Evolutionary conservation across 768 basidiomycete genomes (phyloP).

Genomic region (Tricholoma sp.): DNA sequence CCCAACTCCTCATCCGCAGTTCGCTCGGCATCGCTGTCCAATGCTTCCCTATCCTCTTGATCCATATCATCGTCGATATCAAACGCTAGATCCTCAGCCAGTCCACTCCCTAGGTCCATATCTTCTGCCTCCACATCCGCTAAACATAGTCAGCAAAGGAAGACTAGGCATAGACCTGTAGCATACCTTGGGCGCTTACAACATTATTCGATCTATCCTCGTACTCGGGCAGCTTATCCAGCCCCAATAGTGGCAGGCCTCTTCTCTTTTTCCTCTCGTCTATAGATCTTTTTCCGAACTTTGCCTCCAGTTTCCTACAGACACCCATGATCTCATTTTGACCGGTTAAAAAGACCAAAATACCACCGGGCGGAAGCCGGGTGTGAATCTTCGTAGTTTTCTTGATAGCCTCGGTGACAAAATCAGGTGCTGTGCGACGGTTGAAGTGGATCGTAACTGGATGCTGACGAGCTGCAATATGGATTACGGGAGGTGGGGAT

Average conservation of each 20-base stretch:
- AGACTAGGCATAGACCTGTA: slow-evolving; percentile 1
- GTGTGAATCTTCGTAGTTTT: slow-evolving; percentile 92
- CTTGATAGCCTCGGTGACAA: slow-evolving; percentile 84
- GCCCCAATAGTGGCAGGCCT: slow-evolving; percentile 18
- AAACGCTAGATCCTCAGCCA: slow-evolving; percentile 49
- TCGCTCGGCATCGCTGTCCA: slow-evolving; percentile 71
- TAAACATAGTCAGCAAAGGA: slow-evolving; percentile 16
- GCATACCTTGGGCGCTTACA: slow-evolving; percentile 45
- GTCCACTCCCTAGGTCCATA: slow-evolving; percentile 55
- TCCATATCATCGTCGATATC: slow-evolving; percentile 62
- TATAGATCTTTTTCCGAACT: slow-evolving; percentile 65
- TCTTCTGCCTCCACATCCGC: slow-evolving; percentile 82
- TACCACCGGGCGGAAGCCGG: slow-evolving; percentile 86
- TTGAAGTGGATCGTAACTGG: slow-evolving; percentile 95
- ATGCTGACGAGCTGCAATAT: slow-evolving; percentile 85
- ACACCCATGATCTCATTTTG: slow-evolving; percentile 91
- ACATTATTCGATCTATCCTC: slow-evolving; percentile 14
- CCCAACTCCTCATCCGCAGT: slow-evolving; percentile 50
- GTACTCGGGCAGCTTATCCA: slow-evolving; percentile 8
- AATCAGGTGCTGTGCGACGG: slow-evolving; percentile 80
- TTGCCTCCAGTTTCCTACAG: slow-evolving; percentile 74
- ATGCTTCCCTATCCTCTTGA: slow-evolving; percentile 67
- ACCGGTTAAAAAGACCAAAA: slow-evolving; percentile 91
- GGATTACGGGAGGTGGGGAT: slow-evolving; percentile 85
- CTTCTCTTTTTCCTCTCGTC: slow-evolving; percentile 41